Base-by-base conservation (phyloP, 306 rosid genomes). In the Malus sylvestris region DNA sequence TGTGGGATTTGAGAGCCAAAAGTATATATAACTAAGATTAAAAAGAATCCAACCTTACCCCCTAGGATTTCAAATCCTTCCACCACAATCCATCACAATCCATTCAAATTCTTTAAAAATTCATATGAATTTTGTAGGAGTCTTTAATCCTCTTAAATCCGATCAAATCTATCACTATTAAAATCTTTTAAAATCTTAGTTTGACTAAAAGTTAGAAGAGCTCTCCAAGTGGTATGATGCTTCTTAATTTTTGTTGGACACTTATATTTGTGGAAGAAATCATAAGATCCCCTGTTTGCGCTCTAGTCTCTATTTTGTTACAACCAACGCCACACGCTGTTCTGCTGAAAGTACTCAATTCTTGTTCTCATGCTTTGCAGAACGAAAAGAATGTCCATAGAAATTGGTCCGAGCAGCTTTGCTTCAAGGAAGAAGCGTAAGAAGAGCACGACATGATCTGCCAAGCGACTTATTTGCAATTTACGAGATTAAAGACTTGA, bases 401-500 rank as follows among this genome's bases (percentile, higher is more conserved):
- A 89, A 86, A 83, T 94, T 70, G 97, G 96, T 79, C 97, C 92
- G 3, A 85, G 97, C 85, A 90, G 93, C 86, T 89, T 83, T 87
- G 97, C 97, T 45, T 85, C 97, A 23, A 90, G 97, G 82, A 92
- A 95, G 88, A 95, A 92, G 86, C 82, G 83, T 70, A 92, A 90
- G 86, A 88, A 82, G 78, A 79, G 68, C 72, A 68, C 57, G 0
- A 45, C 46, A 59, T 89, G 85, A 81, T 82, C 27, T 33, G 32
- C 25, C 42, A 65, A 60, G 29, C 35, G 12, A 68, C 74, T 23
- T 73, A 4, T 18, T 70, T 63, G 57, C 13, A 72, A 72, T 79
- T 61, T 60, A 46, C 13, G 12, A 63, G n/a, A 30, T 61, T 12
- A 25, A 20, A 38, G 25, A 60, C 65, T 10, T 8, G 15, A 66